Base-by-base conservation (phyloP, 2,329 filamentous ascomycete genomes). In the Beauveria rudraprayagi region DNA sequence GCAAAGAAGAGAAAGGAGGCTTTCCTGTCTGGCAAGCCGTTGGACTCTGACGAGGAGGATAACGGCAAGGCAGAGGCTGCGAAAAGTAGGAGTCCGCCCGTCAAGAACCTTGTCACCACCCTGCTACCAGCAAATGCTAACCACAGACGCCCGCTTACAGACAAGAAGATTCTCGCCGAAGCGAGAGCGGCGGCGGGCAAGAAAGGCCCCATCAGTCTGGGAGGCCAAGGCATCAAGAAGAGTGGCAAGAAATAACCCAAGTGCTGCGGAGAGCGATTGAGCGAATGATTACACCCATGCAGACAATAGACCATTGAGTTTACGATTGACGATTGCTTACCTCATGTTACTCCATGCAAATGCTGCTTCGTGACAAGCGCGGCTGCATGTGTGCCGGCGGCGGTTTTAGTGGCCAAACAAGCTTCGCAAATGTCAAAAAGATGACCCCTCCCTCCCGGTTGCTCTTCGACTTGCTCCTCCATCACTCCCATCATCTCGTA, bases 221-320 rank as follows among this genome's bases (percentile, higher is more conserved):
- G 91, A 40, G 76, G 82, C 54, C 91, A 95, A 78, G 92, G 91
- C 65, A 96, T 97, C 81, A 97, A 97, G 87, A 97, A 96, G 85
- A 94, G 90, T 64, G 92, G 92, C 76, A 96, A 97, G 89, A 96
- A 97, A 87, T 96, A 83, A 78, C 69, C 51, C 58, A 54, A 40
- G 57, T 62, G 66, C 26, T 19, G 30, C 50, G 3, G 11, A 2
- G 16, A 47, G 44, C 44, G 44, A 46, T 14, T 5, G 5, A 47
- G 44, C 44, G 44, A 19, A 22, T 22, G 9, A 46, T 19, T 19
- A 46, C 43, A 19, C 19, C 19, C n/a, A 19, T 19, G n/a, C 17
- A 46, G n/a, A 46, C 3, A 47, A 22, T 24, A 24, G 44, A 14
- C 11, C 5, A 47, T 24, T 24, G 44, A 19, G 22, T 47, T 17